Conservation (phyloP, 2,329 filamentous ascomycete species). For the Scytalidium lignicola region DNA sequence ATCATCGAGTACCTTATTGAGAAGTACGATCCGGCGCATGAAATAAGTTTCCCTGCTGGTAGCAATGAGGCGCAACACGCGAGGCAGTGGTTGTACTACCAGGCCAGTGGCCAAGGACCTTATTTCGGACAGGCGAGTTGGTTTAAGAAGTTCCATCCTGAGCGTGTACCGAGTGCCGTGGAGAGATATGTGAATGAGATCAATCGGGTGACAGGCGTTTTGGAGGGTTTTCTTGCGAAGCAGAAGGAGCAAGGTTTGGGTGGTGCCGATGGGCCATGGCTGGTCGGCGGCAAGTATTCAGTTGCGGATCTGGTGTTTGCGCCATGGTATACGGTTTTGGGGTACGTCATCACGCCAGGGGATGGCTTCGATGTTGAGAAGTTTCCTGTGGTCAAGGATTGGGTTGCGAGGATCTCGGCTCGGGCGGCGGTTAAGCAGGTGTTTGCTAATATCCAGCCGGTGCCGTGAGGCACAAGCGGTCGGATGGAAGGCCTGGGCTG, state of each 20-base stretch:
- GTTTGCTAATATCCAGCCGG: too few relatives aligned
- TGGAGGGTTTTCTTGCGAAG: conserved; percentile 33
- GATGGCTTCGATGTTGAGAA: too few relatives aligned
- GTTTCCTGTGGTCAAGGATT: too few relatives aligned
- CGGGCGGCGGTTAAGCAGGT: too few relatives aligned
- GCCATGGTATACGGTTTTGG: too few relatives aligned
- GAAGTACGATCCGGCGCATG: conserved; percentile 34
- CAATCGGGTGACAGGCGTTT: conserved; percentile 26
- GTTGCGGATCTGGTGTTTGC: conserved; percentile 36
- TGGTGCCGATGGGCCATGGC: conserved; percentile 18
- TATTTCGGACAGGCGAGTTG: conserved; percentile 35
- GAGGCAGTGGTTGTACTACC: conserved; percentile 35
- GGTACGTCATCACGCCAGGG: too few relatives aligned
- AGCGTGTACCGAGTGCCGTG: conserved; percentile 37
- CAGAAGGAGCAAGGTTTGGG: conserved; percentile 9
- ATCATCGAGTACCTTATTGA: conserved; percentile 39
- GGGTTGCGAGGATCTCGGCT: too few relatives aligned
- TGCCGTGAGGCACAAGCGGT: too few relatives aligned
- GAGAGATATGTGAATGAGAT: conserved; percentile 40
- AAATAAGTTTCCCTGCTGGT: conserved; percentile 27
- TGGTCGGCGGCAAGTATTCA: conserved; percentile 32
- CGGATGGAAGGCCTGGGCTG: too few relatives aligned
- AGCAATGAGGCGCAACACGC: conserved; percentile 26
- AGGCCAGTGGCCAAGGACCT: conserved; percentile 32
- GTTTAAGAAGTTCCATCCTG: conserved; percentile 29